Conservation (phyloP, 495 filamentous ascomycete species). For the Penicillium parvum region DNA sequence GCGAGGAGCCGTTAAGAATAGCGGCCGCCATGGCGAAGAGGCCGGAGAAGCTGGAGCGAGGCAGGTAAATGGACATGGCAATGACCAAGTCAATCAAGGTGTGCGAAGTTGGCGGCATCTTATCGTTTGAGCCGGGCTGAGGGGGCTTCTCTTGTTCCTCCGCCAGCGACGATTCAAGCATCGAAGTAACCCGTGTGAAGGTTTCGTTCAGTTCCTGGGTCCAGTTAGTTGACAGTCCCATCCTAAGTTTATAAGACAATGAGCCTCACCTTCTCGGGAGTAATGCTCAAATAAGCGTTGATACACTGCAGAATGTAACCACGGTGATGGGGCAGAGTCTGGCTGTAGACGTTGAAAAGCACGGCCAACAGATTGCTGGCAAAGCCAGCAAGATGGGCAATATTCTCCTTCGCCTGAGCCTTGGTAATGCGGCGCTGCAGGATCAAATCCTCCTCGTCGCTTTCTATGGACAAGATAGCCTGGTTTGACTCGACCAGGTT, state of each 20-base stretch:
- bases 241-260: too few species aligned
- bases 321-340: conserved; percentile 87
- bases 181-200: conserved; percentile 74
- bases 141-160: conserved; percentile 51
- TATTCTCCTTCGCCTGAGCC: conserved; percentile 66
- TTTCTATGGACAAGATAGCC: conserved; percentile 57
- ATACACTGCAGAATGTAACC: conserved; percentile 88
- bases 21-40: conserved; percentile 80
- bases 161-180: conserved; percentile 70
- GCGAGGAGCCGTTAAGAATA: conserved; percentile 59
- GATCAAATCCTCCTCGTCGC: conserved; percentile 62
- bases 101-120: conserved; percentile 89
- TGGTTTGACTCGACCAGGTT: conserved; percentile 88
- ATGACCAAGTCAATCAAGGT: conserved; percentile 95
- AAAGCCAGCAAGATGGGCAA: conserved; percentile 71
- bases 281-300: conserved; percentile 89
- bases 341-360: conserved; percentile 95
- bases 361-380: conserved; percentile 87
- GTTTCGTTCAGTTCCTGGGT: conserved; percentile 81
- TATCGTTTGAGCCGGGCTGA: conserved; percentile 57
- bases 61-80: conserved; percentile 89
- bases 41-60: conserved; percentile 69
- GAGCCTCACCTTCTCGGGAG: conserved; percentile 53
- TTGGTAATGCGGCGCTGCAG: conserved; percentile 70
- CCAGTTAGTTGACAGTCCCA: too few species aligned